Evolutionary conservation across 805 yeast genomes (phyloP), one percentile per base, ranked within the genome.

Genomic region (Yamadazyma laniorum): DNA sequence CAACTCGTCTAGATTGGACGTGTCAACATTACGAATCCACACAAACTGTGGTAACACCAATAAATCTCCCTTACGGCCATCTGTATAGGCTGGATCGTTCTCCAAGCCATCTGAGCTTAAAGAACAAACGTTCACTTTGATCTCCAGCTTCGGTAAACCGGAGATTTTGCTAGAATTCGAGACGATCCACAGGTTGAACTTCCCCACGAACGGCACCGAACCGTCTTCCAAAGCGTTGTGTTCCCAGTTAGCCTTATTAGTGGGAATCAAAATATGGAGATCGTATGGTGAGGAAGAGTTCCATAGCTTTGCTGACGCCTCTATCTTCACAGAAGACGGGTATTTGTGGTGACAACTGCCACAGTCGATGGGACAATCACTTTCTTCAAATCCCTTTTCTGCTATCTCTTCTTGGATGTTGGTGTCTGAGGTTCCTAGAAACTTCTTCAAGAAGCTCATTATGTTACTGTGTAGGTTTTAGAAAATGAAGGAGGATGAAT

Each of bases 211-310:
- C 0, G 80, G 66, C 3, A 66, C 61, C 17, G 53, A 36, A 8
- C 11, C 3, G 11, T 37, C 53, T 21, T 72, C 75, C 7, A 70
- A 67, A 2, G 95, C 86, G 52, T 85, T 85, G 44, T 78, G 91
- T 12, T 63, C 66, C 99, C 99, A 91, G 59, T 91, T 95, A 0
- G 75, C 56, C 48, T 80, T 80, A 8, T 93, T 95, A 0, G 97
- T 89, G 2, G 96, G 84, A 0, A 90, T 80, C 23, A 91, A 62
- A 16, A 88, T 65, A 49, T 90, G 97, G 17, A 83, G 54, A 3
- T 80, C 82, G 30, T 79, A 79, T 1, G 85, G 80, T 45, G 73
- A 74, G 0, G 95, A 80, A 5, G 90, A 71, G 42, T 83, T 81
- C 77, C 85, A 88, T 19, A 89, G 53, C 47, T 53, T 16, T 51